Evolutionary conservation across 1,139 yeast genomes (phyloP).

Genomic region (Debaryomycetaceae sp.): DNA sequence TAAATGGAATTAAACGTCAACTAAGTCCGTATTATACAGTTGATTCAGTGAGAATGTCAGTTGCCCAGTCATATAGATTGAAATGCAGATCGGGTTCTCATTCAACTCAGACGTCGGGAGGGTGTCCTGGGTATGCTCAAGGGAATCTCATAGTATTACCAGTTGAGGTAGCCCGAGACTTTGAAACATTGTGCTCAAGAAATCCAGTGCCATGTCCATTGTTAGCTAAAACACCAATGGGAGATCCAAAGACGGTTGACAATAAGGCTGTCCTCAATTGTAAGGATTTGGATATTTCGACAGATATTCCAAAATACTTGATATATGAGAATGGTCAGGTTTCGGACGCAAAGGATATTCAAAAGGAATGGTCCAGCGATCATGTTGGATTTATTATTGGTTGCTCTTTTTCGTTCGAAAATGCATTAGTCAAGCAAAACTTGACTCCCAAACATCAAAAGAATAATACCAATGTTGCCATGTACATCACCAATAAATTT

Average conservation of each 20-base stretch:
- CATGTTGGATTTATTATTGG: slow-evolving; percentile 34
- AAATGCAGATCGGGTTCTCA: slow-evolving; percentile 8
- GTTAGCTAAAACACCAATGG: slow-evolving; percentile 17
- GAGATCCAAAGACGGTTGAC: slow-evolving; percentile 16
- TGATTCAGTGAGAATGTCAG: neutral
- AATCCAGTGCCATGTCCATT: slow-evolving; percentile 35
- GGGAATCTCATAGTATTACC: slow-evolving; percentile 29
- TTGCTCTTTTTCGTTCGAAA: slow-evolving; percentile 33
- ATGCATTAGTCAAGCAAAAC: slow-evolving; percentile 20
- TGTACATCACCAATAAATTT: slow-evolving; percentile 16
- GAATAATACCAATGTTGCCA: slow-evolving; percentile 7
- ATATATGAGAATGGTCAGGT: slow-evolving; percentile 24
- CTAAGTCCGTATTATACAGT: too few species aligned
- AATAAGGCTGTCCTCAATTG: slow-evolving; percentile 10
- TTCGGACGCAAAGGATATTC: slow-evolving; percentile 14
- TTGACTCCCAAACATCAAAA: slow-evolving; percentile 17
- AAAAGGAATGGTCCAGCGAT: slow-evolving; percentile 21
- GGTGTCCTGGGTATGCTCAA: slow-evolving; percentile 25
- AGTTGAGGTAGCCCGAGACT: slow-evolving; percentile 20
- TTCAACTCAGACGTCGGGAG: slow-evolving; percentile 21
- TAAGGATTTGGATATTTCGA: slow-evolving; percentile 20
- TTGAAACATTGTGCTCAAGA: slow-evolving; percentile 22
- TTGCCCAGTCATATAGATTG: slow-evolving; percentile 10
- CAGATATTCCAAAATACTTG: slow-evolving; percentile 25
- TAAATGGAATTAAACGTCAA: too few species aligned